Percentiles rank a stretch among this genome's conserved stretches.
These are phyloP conservation scores for Paecilomyces variotii DNA, from an alignment of 2,329 filamentous ascomycete species.

Conservation along the genomic window DNA sequence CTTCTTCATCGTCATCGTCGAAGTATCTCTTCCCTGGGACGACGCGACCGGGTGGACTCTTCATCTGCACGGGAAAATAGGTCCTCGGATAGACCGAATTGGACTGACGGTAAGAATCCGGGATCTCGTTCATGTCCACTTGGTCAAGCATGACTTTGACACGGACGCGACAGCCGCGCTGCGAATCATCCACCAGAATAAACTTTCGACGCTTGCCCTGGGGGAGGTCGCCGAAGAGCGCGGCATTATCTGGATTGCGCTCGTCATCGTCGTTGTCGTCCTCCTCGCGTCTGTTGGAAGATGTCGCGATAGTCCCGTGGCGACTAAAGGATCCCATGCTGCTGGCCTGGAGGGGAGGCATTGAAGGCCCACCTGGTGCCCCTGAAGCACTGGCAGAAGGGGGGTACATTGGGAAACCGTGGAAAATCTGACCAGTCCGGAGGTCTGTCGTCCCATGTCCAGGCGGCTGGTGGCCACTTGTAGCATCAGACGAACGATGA, in stretches of 20 bases:
- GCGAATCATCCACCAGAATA: conserved; percentile 85
- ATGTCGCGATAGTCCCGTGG: conserved; percentile 26
- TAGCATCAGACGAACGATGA: conserved; percentile 56
- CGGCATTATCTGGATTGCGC: conserved; percentile 42
- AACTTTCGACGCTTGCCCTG: conserved; percentile 92
- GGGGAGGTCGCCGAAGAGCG: conserved; percentile 79
- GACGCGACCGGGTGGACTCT: conserved; percentile 64
- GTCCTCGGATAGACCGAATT: conserved; percentile 86
- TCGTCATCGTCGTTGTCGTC: conserved; percentile 18
- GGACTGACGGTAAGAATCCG: conserved; percentile 84
- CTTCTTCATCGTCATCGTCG: conserved; percentile 52
- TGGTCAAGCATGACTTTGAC: conserved; percentile 89
- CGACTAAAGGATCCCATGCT: conserved; percentile 39
- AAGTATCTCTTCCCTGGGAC: conserved; percentile 70
- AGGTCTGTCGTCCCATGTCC: conserved; percentile 55
- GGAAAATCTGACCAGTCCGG: conserved; percentile 67
- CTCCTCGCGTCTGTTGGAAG: conserved; percentile 16
- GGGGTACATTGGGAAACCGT: conserved; percentile 60
- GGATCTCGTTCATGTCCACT: conserved; percentile 91
- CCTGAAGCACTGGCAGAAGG: conserved; percentile 44
- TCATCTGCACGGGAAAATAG: conserved; percentile 91
- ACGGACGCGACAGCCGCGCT: conserved; percentile 70
- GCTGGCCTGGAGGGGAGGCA: conserved; percentile 56
- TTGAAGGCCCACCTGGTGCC: conserved; percentile 48
- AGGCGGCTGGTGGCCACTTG: conserved; percentile 38